A percentile compares a stretch with the other conserved stretches of the same genome.
phyloP scores from a whole-genome alignment of 805 yeast species.

The Candida boidinii region DNA sequence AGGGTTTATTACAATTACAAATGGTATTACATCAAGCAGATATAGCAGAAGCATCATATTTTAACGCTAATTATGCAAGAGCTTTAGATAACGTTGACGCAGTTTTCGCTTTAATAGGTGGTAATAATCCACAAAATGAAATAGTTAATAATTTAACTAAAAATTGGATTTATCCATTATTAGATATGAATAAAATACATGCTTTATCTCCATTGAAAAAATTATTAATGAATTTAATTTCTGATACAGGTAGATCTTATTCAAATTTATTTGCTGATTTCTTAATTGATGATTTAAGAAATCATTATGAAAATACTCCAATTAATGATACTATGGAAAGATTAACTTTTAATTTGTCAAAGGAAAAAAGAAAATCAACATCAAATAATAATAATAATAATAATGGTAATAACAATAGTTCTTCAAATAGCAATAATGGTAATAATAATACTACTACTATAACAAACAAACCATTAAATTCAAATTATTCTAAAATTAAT shows the following conservation, averaged over 20 bases:
- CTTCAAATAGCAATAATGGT: no score
- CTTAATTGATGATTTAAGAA: slow-evolving; percentile 53
- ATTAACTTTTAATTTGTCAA: slow-evolving; percentile 19
- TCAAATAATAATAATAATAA: no score
- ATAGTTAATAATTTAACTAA: slow-evolving; percentile 21
- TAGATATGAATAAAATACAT: slow-evolving; percentile 35
- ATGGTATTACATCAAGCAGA: slow-evolving; percentile 36
- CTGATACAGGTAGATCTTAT: slow-evolving; percentile 64
- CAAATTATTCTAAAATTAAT: slow-evolving; percentile 28
- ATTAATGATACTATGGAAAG: slow-evolving; percentile 42
- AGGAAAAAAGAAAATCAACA: slow-evolving; percentile 5
- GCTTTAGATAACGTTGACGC: slow-evolving; percentile 53
- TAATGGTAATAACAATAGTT: no score
- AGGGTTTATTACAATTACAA: slow-evolving; percentile 47
- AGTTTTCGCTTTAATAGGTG: slow-evolving; percentile 50
- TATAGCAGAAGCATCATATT: slow-evolving; percentile 37
- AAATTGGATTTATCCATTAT: slow-evolving; percentile 37
- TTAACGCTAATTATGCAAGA: slow-evolving; percentile 36
- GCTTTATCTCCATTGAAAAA: slow-evolving; percentile 45
- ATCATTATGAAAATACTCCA: slow-evolving; percentile 42
- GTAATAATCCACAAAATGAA: slow-evolving; percentile 28
- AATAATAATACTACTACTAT: neutral
- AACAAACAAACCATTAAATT: slow-evolving; percentile 15
- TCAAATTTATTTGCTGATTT: slow-evolving; percentile 46
- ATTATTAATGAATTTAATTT: slow-evolving; percentile 43